These are phyloP conservation scores for Colletotrichum sansevieriae DNA, from an alignment of 2,329 filamentous ascomycete species.

Conservation along the genomic window DNA sequence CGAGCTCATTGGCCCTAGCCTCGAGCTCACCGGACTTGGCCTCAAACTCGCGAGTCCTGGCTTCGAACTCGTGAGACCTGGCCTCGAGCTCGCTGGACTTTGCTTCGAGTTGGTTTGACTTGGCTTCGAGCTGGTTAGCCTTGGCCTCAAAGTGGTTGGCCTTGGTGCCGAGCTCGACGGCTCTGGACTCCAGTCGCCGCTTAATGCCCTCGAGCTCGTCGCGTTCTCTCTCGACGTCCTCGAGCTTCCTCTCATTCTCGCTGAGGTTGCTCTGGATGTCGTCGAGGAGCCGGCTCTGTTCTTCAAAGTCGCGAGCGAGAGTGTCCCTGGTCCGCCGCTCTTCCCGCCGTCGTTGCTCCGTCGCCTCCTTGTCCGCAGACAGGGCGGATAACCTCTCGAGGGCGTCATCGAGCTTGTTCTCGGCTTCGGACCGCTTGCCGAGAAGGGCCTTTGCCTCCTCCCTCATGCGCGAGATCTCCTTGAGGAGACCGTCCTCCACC, in stretches of 20 bases:
- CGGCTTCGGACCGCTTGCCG: constrained; percentile 32
- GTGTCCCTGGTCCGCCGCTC: constrained; percentile 31
- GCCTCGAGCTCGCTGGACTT: constrained; percentile 32
- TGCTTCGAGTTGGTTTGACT: constrained; percentile 29
- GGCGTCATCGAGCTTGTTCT: constrained; percentile 38
- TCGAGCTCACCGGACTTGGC: constrained; percentile 20
- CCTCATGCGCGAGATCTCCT: constrained; percentile 39
- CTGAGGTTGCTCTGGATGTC: constrained; percentile 31
- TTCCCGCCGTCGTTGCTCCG: constrained; percentile 26
- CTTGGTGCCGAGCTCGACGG: neutral
- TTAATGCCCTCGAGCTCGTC: constrained; percentile 38
- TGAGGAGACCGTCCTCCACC: constrained; percentile 32
- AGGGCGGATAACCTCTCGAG: constrained; percentile 31
- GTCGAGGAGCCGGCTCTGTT: constrained; percentile 34
- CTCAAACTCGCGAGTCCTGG: neutral
- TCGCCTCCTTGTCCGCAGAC: constrained; percentile 35
- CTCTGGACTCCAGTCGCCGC: neutral
- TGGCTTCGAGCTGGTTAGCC: constrained; percentile 29
- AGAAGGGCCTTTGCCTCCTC: constrained; percentile 36
- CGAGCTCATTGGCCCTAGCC: constrained; percentile 32
- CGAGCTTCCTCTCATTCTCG: constrained; percentile 29
- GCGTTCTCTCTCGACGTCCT: constrained; percentile 25
- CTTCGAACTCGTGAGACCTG: neutral
- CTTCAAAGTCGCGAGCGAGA: constrained; percentile 33
- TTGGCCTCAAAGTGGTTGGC: constrained; percentile 27